Percentiles rank a stretch among this genome's conserved stretches.
phyloP scores from a whole-genome alignment of 2,329 filamentous ascomycete species.

The Plectosphaerella plurivora region DNA sequence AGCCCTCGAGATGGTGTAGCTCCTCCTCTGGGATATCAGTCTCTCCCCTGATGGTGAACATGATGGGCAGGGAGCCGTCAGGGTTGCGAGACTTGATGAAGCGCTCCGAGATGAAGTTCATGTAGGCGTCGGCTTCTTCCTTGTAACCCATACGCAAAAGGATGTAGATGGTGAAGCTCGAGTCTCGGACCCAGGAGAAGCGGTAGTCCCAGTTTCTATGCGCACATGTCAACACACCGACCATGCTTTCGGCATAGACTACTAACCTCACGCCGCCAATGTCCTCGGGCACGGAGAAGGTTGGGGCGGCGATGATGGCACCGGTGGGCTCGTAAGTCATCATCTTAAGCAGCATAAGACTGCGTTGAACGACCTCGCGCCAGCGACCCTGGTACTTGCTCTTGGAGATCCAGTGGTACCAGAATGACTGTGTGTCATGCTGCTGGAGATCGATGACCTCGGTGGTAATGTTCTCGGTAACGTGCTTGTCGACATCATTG shows the following conservation, averaged over 20 bases:
- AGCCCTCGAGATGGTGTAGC: constrained; percentile 67
- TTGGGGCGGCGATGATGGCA: constrained; percentile 71
- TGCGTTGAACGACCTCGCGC: constrained; percentile 66
- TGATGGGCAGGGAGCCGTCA: constrained; percentile 66
- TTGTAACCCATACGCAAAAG: constrained; percentile 72
- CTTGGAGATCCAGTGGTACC: constrained; percentile 69
- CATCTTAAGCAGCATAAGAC: constrained; percentile 70
- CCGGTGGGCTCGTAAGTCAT: constrained; percentile 76
- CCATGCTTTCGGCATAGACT: no score
- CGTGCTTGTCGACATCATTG: constrained; percentile 54
- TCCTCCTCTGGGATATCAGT: constrained; percentile 71
- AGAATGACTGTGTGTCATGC: constrained; percentile 65
- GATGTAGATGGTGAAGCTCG: constrained; percentile 74
- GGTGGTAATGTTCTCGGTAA: constrained; percentile 54
- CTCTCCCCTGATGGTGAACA: constrained; percentile 74
- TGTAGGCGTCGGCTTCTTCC: constrained; percentile 72
- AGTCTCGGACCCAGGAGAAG: constrained; percentile 76
- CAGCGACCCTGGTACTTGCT: constrained; percentile 69
- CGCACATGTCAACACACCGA: no score
- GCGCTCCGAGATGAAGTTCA: constrained; percentile 71
- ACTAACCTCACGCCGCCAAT: constrained; percentile 55
- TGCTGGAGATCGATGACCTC: constrained; percentile 57
- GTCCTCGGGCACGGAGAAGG: constrained; percentile 72
- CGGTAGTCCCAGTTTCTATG: constrained; percentile 66
- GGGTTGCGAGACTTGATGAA: constrained; percentile 57